Evolutionary conservation across 805 yeast species (phyloP).

Genomic region (Candida adriatica): DNA sequence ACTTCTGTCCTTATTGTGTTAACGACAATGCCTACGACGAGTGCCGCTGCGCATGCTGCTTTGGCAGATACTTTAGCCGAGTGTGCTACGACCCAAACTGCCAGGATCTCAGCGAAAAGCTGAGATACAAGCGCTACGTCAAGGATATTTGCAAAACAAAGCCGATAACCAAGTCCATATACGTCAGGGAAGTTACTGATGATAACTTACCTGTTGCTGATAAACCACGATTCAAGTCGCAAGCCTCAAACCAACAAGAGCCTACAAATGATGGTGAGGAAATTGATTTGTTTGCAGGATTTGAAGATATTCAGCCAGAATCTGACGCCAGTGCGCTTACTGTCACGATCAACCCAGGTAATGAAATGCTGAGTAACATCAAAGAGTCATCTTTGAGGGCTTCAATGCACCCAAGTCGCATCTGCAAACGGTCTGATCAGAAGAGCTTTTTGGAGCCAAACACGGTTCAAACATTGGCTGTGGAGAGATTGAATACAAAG

Average conservation of each 20-base stretch:
- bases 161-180: constrained; percentile 13
- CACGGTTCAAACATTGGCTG: not conserved
- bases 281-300: constrained; percentile 11
- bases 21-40: constrained; percentile 23
- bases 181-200: constrained; percentile 3
- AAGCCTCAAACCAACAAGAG: not conserved
- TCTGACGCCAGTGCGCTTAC: not conserved
- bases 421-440: not conserved
- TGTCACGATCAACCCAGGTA: constrained; percentile 9
- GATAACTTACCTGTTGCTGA: constrained; percentile 1
- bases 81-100: constrained; percentile 24
- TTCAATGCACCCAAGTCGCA: not conserved
- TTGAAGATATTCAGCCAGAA: constrained; percentile 5
- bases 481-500: constrained; percentile 2
- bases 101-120: constrained; percentile 14
- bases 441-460: constrained; percentile 1
- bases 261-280: not conserved
- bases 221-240: constrained; percentile 5
- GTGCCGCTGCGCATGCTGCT: constrained; percentile 24
- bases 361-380: constrained; percentile 9
- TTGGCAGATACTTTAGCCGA: constrained; percentile 21
- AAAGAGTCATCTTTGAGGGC: constrained; percentile 12
- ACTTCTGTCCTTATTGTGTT: constrained; percentile 23
- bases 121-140: constrained; percentile 22
- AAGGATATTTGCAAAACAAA: constrained; percentile 20